Evolutionary conservation across 2,329 filamentous ascomycete genomes (phyloP).

Genomic region (Sporothrix inflata): DNA sequence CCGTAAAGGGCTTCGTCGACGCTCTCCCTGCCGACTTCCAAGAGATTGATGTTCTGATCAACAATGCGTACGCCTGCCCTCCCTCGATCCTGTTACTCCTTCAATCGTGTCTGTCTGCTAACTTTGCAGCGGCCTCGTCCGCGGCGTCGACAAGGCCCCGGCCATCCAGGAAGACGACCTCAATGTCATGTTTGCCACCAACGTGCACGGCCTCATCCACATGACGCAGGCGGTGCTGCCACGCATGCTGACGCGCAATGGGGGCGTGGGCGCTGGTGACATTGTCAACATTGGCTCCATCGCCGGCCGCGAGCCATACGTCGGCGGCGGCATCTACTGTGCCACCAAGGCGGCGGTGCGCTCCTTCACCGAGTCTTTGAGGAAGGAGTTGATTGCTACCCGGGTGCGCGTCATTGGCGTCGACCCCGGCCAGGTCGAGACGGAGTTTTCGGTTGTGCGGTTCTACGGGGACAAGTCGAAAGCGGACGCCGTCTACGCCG

Average conservation of each 20-base stretch:
- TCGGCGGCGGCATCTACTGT: constrained; percentile 88
- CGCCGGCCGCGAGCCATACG: constrained; percentile 82
- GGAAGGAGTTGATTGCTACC: constrained; percentile 82
- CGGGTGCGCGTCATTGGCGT: constrained; percentile 84
- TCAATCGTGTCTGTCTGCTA: neutral
- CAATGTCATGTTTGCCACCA: constrained; percentile 85
- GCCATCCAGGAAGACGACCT: constrained; percentile 83
- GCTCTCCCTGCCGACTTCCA: constrained; percentile 79
- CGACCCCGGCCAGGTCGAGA: constrained; percentile 92
- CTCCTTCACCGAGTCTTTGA: constrained; percentile 79
- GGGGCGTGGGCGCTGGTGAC: constrained; percentile 78
- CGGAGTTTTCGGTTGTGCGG: constrained; percentile 86
- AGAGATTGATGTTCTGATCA: constrained; percentile 86
- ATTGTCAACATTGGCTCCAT: constrained; percentile 95
- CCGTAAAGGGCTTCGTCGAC: constrained; percentile 72
- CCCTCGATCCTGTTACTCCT: neutral
- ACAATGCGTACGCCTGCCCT: constrained; percentile 78
- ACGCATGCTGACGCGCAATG: constrained; percentile 72
- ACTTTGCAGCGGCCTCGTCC: constrained; percentile 74
- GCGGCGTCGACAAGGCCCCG: constrained; percentile 82
- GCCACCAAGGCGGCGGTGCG: constrained; percentile 88
- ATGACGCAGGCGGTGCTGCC: constrained; percentile 91
- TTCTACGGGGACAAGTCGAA: constrained; percentile 78
- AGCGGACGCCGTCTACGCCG: neutral
- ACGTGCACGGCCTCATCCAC: constrained; percentile 92